A percentile compares a stretch with the other conserved stretches of the same genome.
Evolutionary conservation across 2,329 filamentous ascomycete species (phyloP).

Genomic region (Ceratocystis eucalypticola): DNA sequence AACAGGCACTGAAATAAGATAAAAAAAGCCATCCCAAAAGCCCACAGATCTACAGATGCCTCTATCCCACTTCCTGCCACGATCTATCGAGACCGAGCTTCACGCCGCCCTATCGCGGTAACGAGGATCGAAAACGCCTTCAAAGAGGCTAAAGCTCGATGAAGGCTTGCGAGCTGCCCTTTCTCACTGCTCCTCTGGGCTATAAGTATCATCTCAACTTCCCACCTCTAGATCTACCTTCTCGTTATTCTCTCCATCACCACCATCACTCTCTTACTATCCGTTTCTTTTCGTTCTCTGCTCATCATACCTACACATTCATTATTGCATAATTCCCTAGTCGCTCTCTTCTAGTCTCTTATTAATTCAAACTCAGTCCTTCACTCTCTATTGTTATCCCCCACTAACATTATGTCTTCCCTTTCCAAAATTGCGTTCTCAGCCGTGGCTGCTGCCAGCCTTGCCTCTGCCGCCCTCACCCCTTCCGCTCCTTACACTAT

Average conservation of each 20-base stretch:
- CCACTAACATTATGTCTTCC: background rate
- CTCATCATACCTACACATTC: background rate
- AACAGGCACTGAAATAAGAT: no score
- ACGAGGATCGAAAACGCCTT: no score
- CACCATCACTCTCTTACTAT: background rate
- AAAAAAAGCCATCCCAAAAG: no score
- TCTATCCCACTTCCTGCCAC: no score
- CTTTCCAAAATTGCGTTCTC: slow-evolving; percentile 13
- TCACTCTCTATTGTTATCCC: background rate
- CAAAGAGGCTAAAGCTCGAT: no score
- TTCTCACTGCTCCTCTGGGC: background rate
- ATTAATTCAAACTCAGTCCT: background rate
- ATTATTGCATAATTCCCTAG: background rate
- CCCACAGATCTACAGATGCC: no score
- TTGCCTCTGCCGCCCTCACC: background rate
- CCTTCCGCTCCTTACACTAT: no score
- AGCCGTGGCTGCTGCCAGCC: slow-evolving; percentile 7
- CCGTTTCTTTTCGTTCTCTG: background rate
- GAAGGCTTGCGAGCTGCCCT: background rate
- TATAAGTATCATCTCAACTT: background rate
- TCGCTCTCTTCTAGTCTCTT: background rate
- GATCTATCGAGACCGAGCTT: no score
- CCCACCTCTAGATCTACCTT: background rate
- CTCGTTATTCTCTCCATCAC: background rate
- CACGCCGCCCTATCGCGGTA: no score